Percentiles rank a stretch among this genome's conserved stretches.
phyloP scores from a whole-genome alignment of 169 alveolate genomes.

The Perkinsus chesapeaki region DNA sequence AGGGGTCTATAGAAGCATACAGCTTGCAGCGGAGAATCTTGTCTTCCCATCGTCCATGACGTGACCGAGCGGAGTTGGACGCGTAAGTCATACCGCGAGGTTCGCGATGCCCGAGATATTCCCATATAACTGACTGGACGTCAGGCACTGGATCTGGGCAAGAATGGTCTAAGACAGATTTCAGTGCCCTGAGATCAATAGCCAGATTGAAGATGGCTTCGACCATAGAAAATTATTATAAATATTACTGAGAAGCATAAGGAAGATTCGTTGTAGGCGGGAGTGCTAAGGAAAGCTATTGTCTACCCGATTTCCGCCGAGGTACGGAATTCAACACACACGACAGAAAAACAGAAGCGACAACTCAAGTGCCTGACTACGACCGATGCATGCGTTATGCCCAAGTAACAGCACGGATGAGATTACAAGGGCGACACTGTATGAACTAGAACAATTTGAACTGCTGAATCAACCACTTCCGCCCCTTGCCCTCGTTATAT shows the following conservation, averaged over 20 bases:
- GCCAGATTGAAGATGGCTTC: neutral
- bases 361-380: no score
- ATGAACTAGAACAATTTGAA: no score
- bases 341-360: no score
- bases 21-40: neutral
- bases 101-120: neutral
- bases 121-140: neutral
- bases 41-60: neutral
- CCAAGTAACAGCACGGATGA: no score
- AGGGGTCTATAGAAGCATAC: neutral
- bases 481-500: no score
- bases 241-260: neutral
- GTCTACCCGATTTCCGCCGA: no score
- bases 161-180: neutral
- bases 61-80: neutral
- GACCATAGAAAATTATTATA: neutral
- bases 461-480: no score
- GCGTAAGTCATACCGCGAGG: neutral
- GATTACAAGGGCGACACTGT: no score
- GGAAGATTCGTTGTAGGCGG: neutral
- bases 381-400: no score
- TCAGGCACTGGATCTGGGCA: neutral
- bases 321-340: no score
- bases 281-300: no score
- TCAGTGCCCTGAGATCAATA: neutral